Conservation (phyloP, 1,139 yeast species). For the Arxiozyma telluris region DNA sequence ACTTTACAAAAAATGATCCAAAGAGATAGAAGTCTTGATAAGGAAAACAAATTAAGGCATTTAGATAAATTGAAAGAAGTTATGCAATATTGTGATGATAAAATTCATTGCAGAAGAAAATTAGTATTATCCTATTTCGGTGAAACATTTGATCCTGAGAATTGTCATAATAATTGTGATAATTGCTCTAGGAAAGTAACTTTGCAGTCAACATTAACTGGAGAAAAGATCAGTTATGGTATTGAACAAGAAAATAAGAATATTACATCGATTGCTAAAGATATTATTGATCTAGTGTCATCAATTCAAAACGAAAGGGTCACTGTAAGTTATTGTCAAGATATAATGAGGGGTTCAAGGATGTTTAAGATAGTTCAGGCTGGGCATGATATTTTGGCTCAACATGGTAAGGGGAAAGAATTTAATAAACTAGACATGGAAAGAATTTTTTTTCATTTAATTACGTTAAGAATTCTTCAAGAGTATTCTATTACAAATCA, state of each 20-base stretch:
- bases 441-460: conserved; percentile 68
- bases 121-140: conserved; percentile 85
- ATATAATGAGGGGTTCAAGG: conserved; percentile 69
- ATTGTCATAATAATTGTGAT: conserved; percentile 73
- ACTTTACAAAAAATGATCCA: conserved; percentile 68
- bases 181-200: conserved; percentile 44
- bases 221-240: conserved; percentile 30
- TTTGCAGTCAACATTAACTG: conserved; percentile 31
- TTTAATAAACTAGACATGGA: conserved; percentile 63
- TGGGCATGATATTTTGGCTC: conserved; percentile 52
- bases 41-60: conserved; percentile 64
- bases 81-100: conserved; percentile 83
- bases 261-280: conserved; percentile 56
- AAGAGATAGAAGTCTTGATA: conserved; percentile 58
- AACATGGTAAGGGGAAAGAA: conserved; percentile 63
- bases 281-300: conserved; percentile 53
- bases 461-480: conserved; percentile 54
- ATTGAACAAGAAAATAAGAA: conserved; percentile 39
- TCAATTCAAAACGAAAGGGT: conserved; percentile 51
- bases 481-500: conserved; percentile 66
- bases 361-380: conserved; percentile 48
- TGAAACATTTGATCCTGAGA: conserved; percentile 60
- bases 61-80: conserved; percentile 71
- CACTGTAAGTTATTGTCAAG: conserved; percentile 74
- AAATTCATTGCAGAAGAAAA: conserved; percentile 78